Evolutionary conservation across 2,329 filamentous ascomycete genomes (phyloP).

Genomic region (Nemania diffusa): DNA sequence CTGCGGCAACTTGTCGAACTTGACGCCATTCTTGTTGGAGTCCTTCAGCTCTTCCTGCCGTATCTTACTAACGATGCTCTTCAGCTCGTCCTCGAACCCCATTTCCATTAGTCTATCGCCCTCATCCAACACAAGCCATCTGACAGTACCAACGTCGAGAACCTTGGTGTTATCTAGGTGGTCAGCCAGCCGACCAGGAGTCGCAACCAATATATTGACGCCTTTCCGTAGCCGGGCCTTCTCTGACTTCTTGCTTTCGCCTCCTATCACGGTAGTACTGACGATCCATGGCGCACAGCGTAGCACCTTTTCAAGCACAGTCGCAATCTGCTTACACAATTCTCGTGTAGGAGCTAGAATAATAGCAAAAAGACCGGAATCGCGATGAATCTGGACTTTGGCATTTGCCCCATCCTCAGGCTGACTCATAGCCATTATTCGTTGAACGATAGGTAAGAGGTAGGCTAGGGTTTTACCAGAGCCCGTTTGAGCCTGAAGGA

Average conservation of each 20-base stretch:
- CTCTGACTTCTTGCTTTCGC: conserved; percentile 79
- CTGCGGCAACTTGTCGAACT: conserved; percentile 73
- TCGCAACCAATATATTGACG: conserved; percentile 94
- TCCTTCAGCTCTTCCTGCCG: conserved; percentile 70
- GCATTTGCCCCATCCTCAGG: conserved; percentile 57
- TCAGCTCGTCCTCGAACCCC: conserved; percentile 94
- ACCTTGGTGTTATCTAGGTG: conserved; percentile 93
- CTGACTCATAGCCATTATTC: conserved; percentile 80
- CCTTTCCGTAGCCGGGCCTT: conserved; percentile 95
- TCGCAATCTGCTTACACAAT: conserved; percentile 90
- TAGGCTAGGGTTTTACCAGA: conserved; percentile 99
- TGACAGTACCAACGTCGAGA: conserved; percentile 85
- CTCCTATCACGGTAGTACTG: conserved; percentile 81
- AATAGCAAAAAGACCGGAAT: conserved; percentile 92
- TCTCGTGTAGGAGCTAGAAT: conserved; percentile 95
- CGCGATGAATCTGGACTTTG: conserved; percentile 74
- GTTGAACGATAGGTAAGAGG: conserved; percentile 88
- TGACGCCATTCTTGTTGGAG: conserved; percentile 67
- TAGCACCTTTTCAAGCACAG: conserved; percentile 84
- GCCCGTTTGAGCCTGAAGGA: conserved; percentile 95
- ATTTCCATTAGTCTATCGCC: conserved; percentile 98
- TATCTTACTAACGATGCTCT: conserved; percentile 84
- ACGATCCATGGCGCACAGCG: conserved; percentile 95
- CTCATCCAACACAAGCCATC: conserved; percentile 95
- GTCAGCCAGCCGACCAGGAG: conserved; percentile 89